Conservation (phyloP, 1,139 yeast species). For the Sugiyamaella sp. region DNA sequence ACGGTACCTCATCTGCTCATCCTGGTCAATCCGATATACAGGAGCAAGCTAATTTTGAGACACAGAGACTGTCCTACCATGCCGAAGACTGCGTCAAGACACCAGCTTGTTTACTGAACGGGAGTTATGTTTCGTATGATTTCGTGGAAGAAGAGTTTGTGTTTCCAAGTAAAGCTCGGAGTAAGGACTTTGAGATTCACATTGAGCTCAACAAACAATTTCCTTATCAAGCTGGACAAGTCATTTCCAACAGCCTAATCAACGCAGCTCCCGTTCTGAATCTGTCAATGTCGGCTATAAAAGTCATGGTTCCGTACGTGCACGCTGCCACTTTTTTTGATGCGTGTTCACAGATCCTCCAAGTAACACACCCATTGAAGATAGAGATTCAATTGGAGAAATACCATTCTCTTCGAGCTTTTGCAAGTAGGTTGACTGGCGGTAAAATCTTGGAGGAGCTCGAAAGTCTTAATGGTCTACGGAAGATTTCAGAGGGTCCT, state of each 20-base stretch:
- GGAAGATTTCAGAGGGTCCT: conserved; percentile 18
- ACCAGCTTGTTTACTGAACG: neutral
- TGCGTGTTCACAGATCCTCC: conserved; percentile 21
- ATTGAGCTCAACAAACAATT: conserved; percentile 14
- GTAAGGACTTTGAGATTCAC: conserved; percentile 17
- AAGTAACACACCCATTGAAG: conserved; percentile 13
- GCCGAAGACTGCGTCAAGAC: conserved; percentile 1
- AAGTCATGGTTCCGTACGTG: neutral
- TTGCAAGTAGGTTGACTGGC: conserved; percentile 19
- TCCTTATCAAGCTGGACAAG: conserved; percentile 11
- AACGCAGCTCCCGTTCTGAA: neutral
- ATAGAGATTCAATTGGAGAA: conserved; percentile 19
- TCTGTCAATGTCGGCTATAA: neutral
- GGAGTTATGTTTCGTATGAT: conserved; percentile 16
- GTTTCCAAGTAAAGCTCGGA: conserved; percentile 11
- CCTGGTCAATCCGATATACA: neutral
- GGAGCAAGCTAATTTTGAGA: neutral
- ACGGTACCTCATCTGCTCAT: neutral
- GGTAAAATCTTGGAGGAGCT: conserved; percentile 10
- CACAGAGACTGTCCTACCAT: neutral
- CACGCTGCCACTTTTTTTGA: conserved; percentile 21
- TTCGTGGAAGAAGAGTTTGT: conserved; percentile 15
- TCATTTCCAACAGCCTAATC: neutral
- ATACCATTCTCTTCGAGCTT: conserved; percentile 20
- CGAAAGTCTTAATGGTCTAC: conserved; percentile 9